Base-by-base conservation (phyloP, 768 basidiomycete species). In the Polyporus arcularius region DNA sequence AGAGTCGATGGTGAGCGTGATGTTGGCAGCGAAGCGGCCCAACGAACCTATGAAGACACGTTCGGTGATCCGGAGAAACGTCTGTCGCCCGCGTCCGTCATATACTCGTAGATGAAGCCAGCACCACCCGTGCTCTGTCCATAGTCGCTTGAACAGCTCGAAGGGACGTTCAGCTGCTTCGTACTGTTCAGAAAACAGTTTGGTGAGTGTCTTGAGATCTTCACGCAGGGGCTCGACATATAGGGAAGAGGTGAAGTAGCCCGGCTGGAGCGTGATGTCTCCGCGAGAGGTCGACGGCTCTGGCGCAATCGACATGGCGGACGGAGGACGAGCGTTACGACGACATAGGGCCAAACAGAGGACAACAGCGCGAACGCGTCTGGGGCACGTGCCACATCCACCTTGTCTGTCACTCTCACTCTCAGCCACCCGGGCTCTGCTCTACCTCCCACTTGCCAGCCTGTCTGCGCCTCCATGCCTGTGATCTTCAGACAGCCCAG, bases 91-190 rank as follows among this genome's bases (percentile, higher is more conserved):
- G 51, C 88, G 80, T 45, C 79, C 73, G 66, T 94, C 90, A 59
- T 89, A 83, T 4, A 87, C 84, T 70, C 82, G 86, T 75, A 94
- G 82, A 68, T 92, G 90, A 46, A 91, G 72, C 83, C 85, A 90
- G 35, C 78, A 75, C 92, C 92, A 94, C 21, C 89, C 88, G 61
- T 82, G 79, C 5, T 75, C 74, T 11, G 69, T 71, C 92, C 92
- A 94, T 18, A 90, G 67, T 1, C 69, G 65, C 72, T 89, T 92
- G 83, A 93, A 94, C 18, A 86, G 75, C 3, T 76, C 65, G 70
- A 93, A 94, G 0, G 92, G 89, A 7, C 72, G 59, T 55, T 63
- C 57, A 61, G 71, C 61, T 7, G 70, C 66, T 0, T 73, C 61
- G 65, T 83, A 86, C 39, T 75, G 74, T n/a, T 83, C 79, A 31